Conservation (phyloP, 2,329 filamentous ascomycete species). For the Sarocladium oryzae region DNA sequence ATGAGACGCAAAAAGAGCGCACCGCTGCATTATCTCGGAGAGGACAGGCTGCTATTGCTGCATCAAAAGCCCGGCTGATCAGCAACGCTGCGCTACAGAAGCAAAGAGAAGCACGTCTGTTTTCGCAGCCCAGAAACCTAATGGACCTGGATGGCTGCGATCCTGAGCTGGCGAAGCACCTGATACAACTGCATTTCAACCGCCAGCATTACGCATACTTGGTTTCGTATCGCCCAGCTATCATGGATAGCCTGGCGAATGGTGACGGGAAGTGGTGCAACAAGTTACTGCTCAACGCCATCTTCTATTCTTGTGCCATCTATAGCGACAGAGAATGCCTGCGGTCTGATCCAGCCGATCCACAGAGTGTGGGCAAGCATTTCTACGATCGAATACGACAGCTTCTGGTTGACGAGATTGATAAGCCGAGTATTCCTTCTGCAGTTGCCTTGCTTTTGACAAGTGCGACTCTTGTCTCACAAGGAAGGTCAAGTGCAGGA, state of each 20-base stretch:
- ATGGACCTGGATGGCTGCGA: slow-evolving; percentile 28
- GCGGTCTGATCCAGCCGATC: slow-evolving; percentile 25
- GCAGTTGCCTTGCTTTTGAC: slow-evolving; percentile 27
- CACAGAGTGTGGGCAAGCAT: slow-evolving; percentile 25
- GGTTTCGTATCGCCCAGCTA: slow-evolving; percentile 30
- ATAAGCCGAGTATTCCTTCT: slow-evolving; percentile 30
- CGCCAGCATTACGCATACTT: slow-evolving; percentile 30
- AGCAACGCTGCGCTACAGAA: slow-evolving; percentile 28
- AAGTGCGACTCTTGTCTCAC: slow-evolving; percentile 25
- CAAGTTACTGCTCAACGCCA: slow-evolving; percentile 32
- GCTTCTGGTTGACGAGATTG: slow-evolving; percentile 26
- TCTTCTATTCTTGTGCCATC: slow-evolving; percentile 32
- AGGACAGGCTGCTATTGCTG: slow-evolving; percentile 21
- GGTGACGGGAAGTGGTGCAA: slow-evolving; percentile 29
- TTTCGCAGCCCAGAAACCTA: slow-evolving; percentile 21
- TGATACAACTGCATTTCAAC: slow-evolving; percentile 32
- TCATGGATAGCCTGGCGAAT: slow-evolving; percentile 30
- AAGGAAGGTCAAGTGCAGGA: slow-evolving; percentile 27
- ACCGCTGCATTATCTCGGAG: slow-evolving; percentile 21
- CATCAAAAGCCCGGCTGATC: slow-evolving; percentile 26
- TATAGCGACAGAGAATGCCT: slow-evolving; percentile 31
- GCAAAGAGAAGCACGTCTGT: slow-evolving; percentile 24
- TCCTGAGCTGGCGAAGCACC: slow-evolving; percentile 27
- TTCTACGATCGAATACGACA: slow-evolving; percentile 32
- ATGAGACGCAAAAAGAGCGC: slow-evolving; percentile 22